Evolutionary conservation across 1,284 basidiomycete species (phyloP).

Genomic region (Malassezia arunalokei): DNA sequence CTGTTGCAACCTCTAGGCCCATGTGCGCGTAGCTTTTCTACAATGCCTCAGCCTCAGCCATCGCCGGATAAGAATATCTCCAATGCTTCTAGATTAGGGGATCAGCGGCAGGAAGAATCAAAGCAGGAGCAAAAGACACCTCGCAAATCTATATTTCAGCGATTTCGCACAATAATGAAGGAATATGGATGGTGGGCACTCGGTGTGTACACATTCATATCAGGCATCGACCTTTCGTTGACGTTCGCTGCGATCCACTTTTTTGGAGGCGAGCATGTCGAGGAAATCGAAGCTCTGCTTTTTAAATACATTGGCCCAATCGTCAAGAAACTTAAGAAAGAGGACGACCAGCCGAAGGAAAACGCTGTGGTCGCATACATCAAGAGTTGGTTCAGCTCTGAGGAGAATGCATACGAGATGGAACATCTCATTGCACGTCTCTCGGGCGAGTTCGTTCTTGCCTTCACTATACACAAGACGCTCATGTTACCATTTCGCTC

Average conservation of each 20-base stretch:
- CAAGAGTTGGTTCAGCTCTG: not conserved
- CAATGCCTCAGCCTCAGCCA: too few relatives aligned
- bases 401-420: not conserved
- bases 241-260: slow-evolving; percentile 73
- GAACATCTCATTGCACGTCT: slow-evolving; percentile 43
- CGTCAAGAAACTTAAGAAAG: slow-evolving; percentile 15
- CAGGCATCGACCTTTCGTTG: slow-evolving; percentile 48
- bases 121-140: too few relatives aligned
- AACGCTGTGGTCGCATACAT: not conserved
- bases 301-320: slow-evolving; percentile 40
- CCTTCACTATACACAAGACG: slow-evolving; percentile 93
- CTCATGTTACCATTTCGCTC: slow-evolving; percentile 78
- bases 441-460: slow-evolving; percentile 80
- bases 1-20: too few relatives aligned
- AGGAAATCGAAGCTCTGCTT: slow-evolving; percentile 55
- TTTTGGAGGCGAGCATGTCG: slow-evolving; percentile 78
- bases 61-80: too few relatives aligned
- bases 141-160: slow-evolving; percentile 14
- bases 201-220: slow-evolving; percentile 33
- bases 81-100: too few relatives aligned
- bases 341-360: slow-evolving; percentile 1
- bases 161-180: slow-evolving; percentile 31
- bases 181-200: slow-evolving; percentile 45
- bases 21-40: too few relatives aligned
- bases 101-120: too few relatives aligned